A percentile compares a stretch with the other conserved stretches of the same genome.
These are phyloP conservation scores for Galeopsis tetrahit DNA, from an alignment of 257 asterid genomes.

Conservation along the genomic window DNA sequence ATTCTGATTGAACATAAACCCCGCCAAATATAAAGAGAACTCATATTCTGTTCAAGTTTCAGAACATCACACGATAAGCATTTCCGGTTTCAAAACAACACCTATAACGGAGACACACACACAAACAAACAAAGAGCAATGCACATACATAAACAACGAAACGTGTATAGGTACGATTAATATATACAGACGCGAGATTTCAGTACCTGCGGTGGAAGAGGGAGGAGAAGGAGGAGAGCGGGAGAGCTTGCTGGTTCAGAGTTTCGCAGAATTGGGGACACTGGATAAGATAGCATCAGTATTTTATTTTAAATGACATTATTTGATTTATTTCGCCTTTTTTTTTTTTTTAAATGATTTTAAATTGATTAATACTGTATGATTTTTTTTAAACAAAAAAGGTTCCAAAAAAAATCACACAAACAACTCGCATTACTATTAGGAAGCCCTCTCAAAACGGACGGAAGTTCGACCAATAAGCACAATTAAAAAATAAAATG, in stretches of 20 bases:
- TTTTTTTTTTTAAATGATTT: no score
- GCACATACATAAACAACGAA: neutral
- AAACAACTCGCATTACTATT: no score
- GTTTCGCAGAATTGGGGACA: slow-evolving; percentile 39
- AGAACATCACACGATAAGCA: slow-evolving; percentile 19
- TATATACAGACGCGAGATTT: neutral
- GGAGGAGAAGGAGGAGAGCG: neutral
- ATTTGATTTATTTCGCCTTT: no score
- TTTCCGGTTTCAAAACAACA: slow-evolving; percentile 25
- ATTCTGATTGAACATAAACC: neutral
- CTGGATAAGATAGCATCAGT: slow-evolving; percentile 38
- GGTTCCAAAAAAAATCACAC: no score
- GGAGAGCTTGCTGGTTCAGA: slow-evolving; percentile 25
- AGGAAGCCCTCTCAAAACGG: no score
- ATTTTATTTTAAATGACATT: neutral
- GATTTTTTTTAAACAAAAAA: no score
- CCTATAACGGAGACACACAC: neutral
- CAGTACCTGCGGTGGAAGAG: slow-evolving; percentile 37
- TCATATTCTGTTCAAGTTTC: slow-evolving; percentile 12
- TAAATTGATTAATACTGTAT: no score
- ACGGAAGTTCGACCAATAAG: no score
- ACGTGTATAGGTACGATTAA: neutral
- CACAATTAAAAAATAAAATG: no score
- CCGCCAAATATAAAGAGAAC: neutral
- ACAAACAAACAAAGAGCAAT: neutral